Percentiles rank a stretch among this genome's conserved stretches.
Conservation (phyloP, 2,329 filamentous ascomycete species). For the Cladobotryum mycophilum region DNA sequence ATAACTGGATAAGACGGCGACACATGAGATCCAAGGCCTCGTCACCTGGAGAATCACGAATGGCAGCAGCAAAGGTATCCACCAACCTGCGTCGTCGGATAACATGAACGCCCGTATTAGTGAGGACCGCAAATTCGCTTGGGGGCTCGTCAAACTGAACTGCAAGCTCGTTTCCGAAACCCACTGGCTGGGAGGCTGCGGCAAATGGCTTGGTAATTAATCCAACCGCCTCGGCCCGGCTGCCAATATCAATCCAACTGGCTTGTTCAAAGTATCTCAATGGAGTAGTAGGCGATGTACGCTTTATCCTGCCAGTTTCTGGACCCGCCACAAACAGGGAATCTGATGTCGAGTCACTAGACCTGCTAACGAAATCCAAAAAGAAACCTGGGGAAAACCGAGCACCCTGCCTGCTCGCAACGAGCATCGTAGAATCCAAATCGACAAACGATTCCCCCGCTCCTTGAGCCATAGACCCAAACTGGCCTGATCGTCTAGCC, state of each 20-base stretch:
- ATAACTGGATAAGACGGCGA: constrained; percentile 75
- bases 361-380: constrained; percentile 69
- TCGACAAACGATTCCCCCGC: constrained; percentile 39
- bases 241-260: constrained; percentile 69
- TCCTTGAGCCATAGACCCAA: constrained; percentile 13
- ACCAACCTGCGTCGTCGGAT: constrained; percentile 79
- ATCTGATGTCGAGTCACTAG: constrained; percentile 56
- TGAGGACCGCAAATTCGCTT: constrained; percentile 83
- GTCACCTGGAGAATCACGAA: constrained; percentile 65
- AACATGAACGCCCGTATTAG: constrained; percentile 83
- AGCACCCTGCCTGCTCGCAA: constrained; percentile 44
- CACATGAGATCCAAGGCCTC: constrained; percentile 78
- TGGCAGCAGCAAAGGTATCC: constrained; percentile 81
- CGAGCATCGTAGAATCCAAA: constrained; percentile 42
- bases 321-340: constrained; percentile 78
- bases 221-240: constrained; percentile 72
- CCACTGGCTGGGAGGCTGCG: constrained; percentile 59
- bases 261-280: constrained; percentile 70
- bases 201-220: constrained; percentile 67
- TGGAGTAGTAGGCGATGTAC: constrained; percentile 45
- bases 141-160: constrained; percentile 86
- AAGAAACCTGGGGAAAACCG: constrained; percentile 86
- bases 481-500: constrained; percentile 24
- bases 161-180: constrained; percentile 91
- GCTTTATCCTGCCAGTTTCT: constrained; percentile 78